Evolutionary conservation across 1,284 basidiomycete species (phyloP).

Genomic region (Sphaerobolus stellatus): DNA sequence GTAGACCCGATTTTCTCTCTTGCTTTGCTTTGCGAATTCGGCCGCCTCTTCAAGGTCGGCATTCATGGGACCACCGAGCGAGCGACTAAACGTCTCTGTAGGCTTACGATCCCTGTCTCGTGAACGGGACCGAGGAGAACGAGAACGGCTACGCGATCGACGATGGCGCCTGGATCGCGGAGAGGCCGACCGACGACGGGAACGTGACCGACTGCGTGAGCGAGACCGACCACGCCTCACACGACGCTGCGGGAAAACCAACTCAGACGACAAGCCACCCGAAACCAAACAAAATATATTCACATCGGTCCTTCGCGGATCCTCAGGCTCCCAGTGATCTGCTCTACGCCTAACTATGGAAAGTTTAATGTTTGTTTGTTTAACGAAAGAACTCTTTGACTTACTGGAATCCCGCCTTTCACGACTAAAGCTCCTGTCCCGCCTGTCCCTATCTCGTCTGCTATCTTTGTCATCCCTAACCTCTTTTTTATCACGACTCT

Average conservation of each 20-base stretch:
- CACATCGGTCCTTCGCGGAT: slow-evolving; percentile 57
- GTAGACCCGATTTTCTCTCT: slow-evolving; percentile 97
- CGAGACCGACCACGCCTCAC: slow-evolving; percentile 47
- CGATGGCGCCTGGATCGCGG: slow-evolving; percentile 53
- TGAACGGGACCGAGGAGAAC: slow-evolving; percentile 57
- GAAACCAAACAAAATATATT: slow-evolving; percentile 26
- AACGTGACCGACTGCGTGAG: slow-evolving; percentile 62
- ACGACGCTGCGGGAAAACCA: slow-evolving; percentile 44
- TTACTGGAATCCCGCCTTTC: slow-evolving; percentile 55
- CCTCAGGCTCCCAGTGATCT: slow-evolving; percentile 80
- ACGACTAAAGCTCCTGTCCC: slow-evolving; percentile 14
- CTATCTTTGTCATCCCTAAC: slow-evolving; percentile 49
- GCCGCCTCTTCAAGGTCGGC: slow-evolving; percentile 85
- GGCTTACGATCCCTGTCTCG: slow-evolving; percentile 62
- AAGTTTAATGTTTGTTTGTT: slow-evolving; percentile 6
- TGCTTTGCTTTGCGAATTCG: slow-evolving; percentile 89
- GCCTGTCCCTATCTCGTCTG: slow-evolving; percentile 37
- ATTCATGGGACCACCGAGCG: slow-evolving; percentile 88
- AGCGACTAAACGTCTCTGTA: slow-evolving; percentile 67
- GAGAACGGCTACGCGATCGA: slow-evolving; percentile 55
- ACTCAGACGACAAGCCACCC: slow-evolving; percentile 11
- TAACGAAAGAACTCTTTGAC: slow-evolving; percentile 4
- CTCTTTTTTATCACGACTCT: slow-evolving; percentile 34
- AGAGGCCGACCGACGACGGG: slow-evolving; percentile 58
- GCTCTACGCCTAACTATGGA: slow-evolving; percentile 38